A percentile compares a stretch with the other conserved stretches of the same genome.
phyloP scores from a whole-genome alignment of 139 green algal species.

The Auxenochlorella protothecoides region DNA sequence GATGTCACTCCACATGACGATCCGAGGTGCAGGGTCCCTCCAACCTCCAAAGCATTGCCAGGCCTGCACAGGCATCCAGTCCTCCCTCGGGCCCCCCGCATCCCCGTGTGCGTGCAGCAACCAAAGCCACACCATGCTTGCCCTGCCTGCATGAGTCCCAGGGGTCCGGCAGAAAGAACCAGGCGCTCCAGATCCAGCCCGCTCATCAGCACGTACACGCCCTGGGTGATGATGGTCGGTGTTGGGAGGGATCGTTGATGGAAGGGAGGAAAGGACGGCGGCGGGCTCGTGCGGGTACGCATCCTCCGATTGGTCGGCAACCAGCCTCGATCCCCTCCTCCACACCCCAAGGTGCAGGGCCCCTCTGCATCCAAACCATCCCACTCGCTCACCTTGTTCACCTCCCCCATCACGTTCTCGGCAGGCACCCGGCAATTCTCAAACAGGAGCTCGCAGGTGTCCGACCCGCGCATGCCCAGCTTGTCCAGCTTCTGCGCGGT shows the following conservation, averaged over 20 bases:
- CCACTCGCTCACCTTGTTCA: slow-evolving; percentile 24
- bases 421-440: slow-evolving; percentile 76
- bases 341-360: too few relatives aligned
- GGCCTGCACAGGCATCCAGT: too few relatives aligned
- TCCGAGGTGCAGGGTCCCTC: too few relatives aligned
- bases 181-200: slow-evolving; percentile 86
- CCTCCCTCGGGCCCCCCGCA: too few relatives aligned
- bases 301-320: neutral
- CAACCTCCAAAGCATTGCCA: too few relatives aligned
- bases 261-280: too few relatives aligned
- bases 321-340: neutral
- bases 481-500: slow-evolving; percentile 95
- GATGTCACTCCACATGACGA: too few relatives aligned
- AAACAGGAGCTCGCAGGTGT: slow-evolving; percentile 94
- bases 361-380: too few relatives aligned
- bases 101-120: too few relatives aligned
- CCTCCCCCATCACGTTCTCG: slow-evolving; percentile 78
- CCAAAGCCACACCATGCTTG: too few relatives aligned
- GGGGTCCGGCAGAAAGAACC: slow-evolving; percentile 75
- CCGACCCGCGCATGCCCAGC: slow-evolving; percentile 84
- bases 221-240: slow-evolving; percentile 15
- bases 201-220: slow-evolving; percentile 80
- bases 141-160: slow-evolving; percentile 68
- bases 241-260: too few relatives aligned
- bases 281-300: too few relatives aligned